These are phyloP conservation scores for Pseudogymnoascus sp. DNA, from an alignment of 2,329 filamentous ascomycete species.

Conservation along the genomic window DNA sequence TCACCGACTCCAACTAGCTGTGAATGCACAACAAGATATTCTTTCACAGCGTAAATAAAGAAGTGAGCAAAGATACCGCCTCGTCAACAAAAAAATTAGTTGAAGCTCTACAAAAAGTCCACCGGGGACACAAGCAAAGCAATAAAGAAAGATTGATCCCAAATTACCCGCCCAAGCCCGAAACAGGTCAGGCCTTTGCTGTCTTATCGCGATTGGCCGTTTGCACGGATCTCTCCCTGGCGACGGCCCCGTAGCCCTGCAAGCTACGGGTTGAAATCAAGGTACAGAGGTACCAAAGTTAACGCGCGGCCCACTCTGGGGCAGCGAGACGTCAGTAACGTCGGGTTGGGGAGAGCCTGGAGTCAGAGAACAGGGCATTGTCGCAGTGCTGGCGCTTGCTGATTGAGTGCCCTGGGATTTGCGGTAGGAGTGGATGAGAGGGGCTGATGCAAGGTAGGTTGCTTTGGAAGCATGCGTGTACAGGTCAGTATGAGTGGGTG, in stretches of 20 bases:
- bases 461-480: not conserved
- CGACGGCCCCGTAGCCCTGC: not conserved
- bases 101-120: not conserved
- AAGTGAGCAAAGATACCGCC: not conserved
- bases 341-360: not conserved
- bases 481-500: conserved; percentile 1
- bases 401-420: conserved; percentile 1
- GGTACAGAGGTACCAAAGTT: not conserved
- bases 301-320: conserved; percentile 4
- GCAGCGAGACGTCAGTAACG: not conserved
- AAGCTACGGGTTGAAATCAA: not conserved
- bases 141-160: not conserved
- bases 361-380: not conserved
- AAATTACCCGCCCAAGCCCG: conserved; percentile 5
- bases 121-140: not conserved
- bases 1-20: not conserved
- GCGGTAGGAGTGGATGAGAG: not conserved
- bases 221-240: conserved; percentile 4
- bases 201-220: conserved; percentile 5
- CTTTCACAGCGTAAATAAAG: not conserved
- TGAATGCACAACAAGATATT: not conserved
- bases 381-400: conserved; percentile 1
- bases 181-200: conserved; percentile 4
- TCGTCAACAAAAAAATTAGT: not conserved
- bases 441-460: not conserved